Percentiles rank a stretch among this genome's conserved stretches.
Conservation (phyloP, 495 filamentous ascomycete genomes). For the Daldinia caldariorum region DNA sequence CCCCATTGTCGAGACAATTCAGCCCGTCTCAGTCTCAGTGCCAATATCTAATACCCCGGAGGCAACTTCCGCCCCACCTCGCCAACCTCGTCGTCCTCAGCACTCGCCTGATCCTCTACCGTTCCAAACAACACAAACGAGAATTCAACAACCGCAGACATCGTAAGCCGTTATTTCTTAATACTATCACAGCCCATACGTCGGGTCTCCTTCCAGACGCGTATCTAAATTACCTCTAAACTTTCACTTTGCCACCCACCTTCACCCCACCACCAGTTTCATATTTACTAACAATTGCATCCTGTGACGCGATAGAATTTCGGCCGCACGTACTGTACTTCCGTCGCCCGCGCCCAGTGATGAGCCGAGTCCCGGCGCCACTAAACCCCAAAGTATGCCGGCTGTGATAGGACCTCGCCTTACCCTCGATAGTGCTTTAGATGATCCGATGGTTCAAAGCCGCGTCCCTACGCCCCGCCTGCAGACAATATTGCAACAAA, state of each 20-base stretch:
- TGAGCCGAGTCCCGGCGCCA: constrained; percentile 57
- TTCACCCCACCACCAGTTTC: not conserved
- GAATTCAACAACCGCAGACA: not conserved
- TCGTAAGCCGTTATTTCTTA: constrained; percentile 22
- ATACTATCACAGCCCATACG: not conserved
- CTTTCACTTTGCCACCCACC: not conserved
- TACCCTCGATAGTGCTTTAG: constrained; percentile 27
- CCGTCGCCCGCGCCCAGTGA: constrained; percentile 67
- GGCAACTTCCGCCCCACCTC: constrained; percentile 21
- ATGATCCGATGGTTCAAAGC: constrained; percentile 15
- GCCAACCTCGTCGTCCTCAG: constrained; percentile 10
- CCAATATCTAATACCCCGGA: constrained; percentile 15
- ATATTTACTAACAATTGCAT: constrained; percentile 28
- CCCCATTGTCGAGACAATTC: constrained; percentile 25
- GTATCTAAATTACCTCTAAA: not conserved
- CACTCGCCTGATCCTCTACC: constrained; percentile 2
- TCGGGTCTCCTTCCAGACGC: constrained; percentile 6
- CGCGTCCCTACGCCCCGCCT: constrained; percentile 18
- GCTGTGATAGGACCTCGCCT: constrained; percentile 47
- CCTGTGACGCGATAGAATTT: constrained; percentile 18
- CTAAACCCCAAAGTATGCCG: constrained; percentile 42
- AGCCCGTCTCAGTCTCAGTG: constrained; percentile 29
- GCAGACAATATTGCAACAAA: not conserved
- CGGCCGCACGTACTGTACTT: constrained; percentile 48
- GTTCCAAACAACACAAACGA: constrained; percentile 24